phyloP scores from a whole-genome alignment of 371 early-diverging fungal genomes.

The Mucor racemosus region DNA sequence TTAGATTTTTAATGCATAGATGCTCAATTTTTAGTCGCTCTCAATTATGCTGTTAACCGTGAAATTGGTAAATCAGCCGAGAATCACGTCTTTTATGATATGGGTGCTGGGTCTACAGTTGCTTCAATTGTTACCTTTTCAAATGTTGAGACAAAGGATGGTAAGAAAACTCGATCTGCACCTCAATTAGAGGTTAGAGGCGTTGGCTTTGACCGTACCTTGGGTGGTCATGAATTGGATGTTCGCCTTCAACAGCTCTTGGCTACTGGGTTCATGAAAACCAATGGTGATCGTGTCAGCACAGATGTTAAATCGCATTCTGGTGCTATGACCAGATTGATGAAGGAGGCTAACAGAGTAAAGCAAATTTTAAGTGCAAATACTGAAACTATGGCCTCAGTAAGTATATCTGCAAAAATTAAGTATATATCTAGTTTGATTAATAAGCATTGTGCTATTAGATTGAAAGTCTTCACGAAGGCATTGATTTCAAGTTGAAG shows the following conservation, averaged over 20 bases:
- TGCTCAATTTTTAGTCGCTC: constrained; percentile 65
- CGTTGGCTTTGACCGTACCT: constrained; percentile 80
- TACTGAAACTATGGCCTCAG: constrained; percentile 81
- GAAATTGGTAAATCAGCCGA: constrained; percentile 73
- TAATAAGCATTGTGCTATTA: constrained; percentile 19
- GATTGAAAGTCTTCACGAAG: constrained; percentile 89
- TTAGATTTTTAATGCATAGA: too few species aligned
- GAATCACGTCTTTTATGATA: constrained; percentile 92
- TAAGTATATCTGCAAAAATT: constrained; percentile 38
- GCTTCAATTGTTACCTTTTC: constrained; percentile 87
- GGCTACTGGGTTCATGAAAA: constrained; percentile 71
- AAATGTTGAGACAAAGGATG: constrained; percentile 63
- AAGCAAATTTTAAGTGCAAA: constrained; percentile 97
- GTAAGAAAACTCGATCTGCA: constrained; percentile 59
- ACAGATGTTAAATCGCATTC: constrained; percentile 57
- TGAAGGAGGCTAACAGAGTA: constrained; percentile 92
- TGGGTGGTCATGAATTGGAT: constrained; percentile 93
- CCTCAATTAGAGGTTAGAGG: constrained; percentile 82
- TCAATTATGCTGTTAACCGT: constrained; percentile 88
- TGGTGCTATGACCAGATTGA: constrained; percentile 85
- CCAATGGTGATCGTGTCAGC: constrained; percentile 45
- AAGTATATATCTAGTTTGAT: neutral
- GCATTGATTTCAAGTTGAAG: constrained; percentile 79
- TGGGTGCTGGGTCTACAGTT: constrained; percentile 95
- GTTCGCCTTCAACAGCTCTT: constrained; percentile 76